Evolutionary conservation across 2,329 filamentous ascomycete genomes (phyloP).

Genomic region (Cordyceps pruinosa): DNA sequence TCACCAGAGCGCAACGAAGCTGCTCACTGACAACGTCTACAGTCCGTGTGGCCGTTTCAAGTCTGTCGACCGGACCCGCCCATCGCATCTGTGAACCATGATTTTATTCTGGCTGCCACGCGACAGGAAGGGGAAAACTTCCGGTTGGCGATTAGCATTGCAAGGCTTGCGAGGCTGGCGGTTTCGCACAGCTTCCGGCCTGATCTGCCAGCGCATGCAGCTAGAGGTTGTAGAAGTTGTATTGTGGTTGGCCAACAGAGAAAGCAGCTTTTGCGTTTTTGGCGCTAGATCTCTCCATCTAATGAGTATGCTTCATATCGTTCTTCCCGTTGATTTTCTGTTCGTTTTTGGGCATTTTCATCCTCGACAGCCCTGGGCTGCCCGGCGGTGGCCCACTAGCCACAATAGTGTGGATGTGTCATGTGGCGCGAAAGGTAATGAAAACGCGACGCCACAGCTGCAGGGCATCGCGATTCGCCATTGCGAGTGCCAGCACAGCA

Average conservation of each 20-base stretch:
- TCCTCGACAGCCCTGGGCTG: too few species aligned
- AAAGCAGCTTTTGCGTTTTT: background rate
- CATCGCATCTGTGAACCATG: background rate
- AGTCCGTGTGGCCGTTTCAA: slow-evolving; percentile 9
- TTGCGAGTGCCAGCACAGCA: background rate
- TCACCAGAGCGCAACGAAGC: background rate
- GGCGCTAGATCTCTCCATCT: too few species aligned
- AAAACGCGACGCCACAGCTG: slow-evolving; percentile 6
- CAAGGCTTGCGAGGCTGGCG: background rate
- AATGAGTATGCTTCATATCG: too few species aligned
- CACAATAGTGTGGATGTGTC: slow-evolving; percentile 8
- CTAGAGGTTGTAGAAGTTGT: too few species aligned
- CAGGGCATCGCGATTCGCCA: slow-evolving; percentile 3
- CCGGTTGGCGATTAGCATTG: background rate
- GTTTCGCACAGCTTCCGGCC: background rate
- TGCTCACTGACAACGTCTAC: background rate
- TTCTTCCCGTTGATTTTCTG: too few species aligned
- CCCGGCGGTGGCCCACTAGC: slow-evolving; percentile 7
- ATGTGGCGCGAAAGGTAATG: slow-evolving; percentile 6
- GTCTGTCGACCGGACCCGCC: background rate
- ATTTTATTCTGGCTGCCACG: background rate
- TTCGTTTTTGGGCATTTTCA: too few species aligned
- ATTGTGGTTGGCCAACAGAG: background rate
- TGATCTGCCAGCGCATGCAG: background rate
- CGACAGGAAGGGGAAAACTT: background rate